These are phyloP conservation scores for Pichia sp. DNA, from an alignment of 1,139 yeast genomes.

Conservation along the genomic window DNA sequence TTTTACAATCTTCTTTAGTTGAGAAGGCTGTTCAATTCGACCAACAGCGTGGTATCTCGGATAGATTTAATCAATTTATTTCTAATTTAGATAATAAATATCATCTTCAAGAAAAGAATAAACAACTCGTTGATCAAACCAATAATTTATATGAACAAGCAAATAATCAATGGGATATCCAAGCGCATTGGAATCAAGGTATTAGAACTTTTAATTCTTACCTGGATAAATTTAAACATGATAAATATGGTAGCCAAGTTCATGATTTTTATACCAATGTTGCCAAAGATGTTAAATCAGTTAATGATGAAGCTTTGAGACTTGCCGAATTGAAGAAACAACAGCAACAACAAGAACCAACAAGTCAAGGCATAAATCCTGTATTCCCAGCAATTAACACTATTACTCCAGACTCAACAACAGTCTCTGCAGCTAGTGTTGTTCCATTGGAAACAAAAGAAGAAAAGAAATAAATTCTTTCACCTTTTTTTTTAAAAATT, in stretches of 20 bases:
- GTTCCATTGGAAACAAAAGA: constrained; percentile 20
- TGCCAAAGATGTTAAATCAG: constrained; percentile 52
- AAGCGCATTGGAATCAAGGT: constrained; percentile 31
- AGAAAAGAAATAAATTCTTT: background rate
- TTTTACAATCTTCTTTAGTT: constrained; percentile 55
- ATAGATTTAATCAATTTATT: constrained; percentile 51
- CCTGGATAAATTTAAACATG: constrained; percentile 38
- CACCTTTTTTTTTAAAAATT: background rate
- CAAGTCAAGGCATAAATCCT: constrained; percentile 8
- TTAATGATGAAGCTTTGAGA: constrained; percentile 68
- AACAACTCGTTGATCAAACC: constrained; percentile 26
- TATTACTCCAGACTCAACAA: constrained; percentile 19
- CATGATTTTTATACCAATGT: constrained; percentile 47
- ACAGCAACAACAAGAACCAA: background rate
- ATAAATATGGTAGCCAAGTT: constrained; percentile 43
- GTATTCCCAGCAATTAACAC: constrained; percentile 15
- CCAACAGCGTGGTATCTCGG: constrained; percentile 55
- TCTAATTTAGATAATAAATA: constrained; percentile 52
- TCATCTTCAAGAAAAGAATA: constrained; percentile 49
- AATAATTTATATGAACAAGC: constrained; percentile 21
- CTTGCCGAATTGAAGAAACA: constrained; percentile 52
- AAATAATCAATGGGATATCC: constrained; percentile 36
- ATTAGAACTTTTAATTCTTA: constrained; percentile 38
- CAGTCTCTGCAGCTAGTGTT: constrained; percentile 22
- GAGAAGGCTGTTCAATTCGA: constrained; percentile 58